Base-by-base conservation (phyloP, 73 alveolate genomes). In the Diophrys appendiculata region DNA sequence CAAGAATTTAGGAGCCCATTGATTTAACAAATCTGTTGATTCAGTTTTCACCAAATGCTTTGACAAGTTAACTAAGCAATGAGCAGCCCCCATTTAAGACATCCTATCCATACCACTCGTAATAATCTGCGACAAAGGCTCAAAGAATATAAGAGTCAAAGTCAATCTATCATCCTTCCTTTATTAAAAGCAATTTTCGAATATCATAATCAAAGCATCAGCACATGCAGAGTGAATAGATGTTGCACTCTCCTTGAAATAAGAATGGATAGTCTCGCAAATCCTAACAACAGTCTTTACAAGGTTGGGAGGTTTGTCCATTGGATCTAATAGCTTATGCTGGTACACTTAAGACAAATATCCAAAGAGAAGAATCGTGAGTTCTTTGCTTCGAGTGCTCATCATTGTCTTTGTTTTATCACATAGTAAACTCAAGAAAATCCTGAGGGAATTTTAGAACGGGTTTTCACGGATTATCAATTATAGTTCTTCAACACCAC, bases 271-370 rank as follows among this genome's bases (percentile, higher is more conserved):
- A 28, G 29, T 75, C 32, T 86, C 93, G 23, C 84, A 78, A 11
- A 86, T 35, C 25, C 93, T 30, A 14, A 86, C 88, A 1, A 86
- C 73, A 11, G 90, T 73, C 65, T 80, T 86, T 3, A 77, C 72
- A 5, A 86, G 81, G 54, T 72, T 86, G 1, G 89, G 90, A 30
- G 93, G 89, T 54, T 67, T 80, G 60, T 86, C 93, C 11, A 86
- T 68, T 8, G 93, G 88, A 65, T 86, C 93, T 25, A 79, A 69
- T 53, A 86, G 13, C 0, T 86, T 77, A 13, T 72, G 23, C 33
- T 69, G 53, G 34, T 86, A 86, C 30, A 73, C 77, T 52, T 78
- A 32, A 0, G 93, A 83, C 1, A 86, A 26, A 64, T 56, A 71
- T 29, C 93, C 93, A 74, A 76, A 80, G 54, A 86, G 78, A 2